Base-by-base conservation (phyloP, 2,329 filamentous ascomycete species). In the Neofusicoccum ribis region DNA sequence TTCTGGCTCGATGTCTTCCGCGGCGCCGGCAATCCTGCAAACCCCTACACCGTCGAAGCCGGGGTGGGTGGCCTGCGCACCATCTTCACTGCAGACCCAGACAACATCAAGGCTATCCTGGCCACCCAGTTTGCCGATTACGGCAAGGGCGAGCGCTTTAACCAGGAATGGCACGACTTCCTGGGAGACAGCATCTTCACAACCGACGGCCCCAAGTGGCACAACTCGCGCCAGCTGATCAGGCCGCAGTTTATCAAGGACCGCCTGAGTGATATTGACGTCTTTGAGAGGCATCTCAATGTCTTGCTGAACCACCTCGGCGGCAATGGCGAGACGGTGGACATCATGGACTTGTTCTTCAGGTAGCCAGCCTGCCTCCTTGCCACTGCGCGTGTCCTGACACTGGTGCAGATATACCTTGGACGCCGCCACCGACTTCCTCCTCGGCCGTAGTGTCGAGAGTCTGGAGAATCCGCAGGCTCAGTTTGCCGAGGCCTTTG, bases 81-180 rank as follows among this genome's bases (percentile, higher is more conserved):
- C 23, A 76, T 96, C 66, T 84, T 95, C 72, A 97, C 93, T 0
- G 86, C 86, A 5, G 92, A 97, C 70, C 90, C 91, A 0, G 92
- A 96, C 72, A 97, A 97, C 74, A 90, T 96, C 80, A 96, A 97
- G 77, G 91, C 93, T 5, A 84, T 97, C 23, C 82, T 97, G n/a
- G 91, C 93, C 0, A 90, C 89, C 1, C 92, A 97, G 73, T 97
- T 97, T 73, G 79, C 80, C 46, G 91, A 96, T 73, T 97, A 89
- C 73, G 93, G 93, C 71, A 93, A 97, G 75, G 92, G 93, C 6
- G 79, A 87, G 67, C 78, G 82, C 23, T 96, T 96, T 79, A 89
- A 93, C 71, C 70, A 77, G 8, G 89, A 93, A 60, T 96, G 90
- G 89, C 83, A 86, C 65, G 86, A 88, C 14, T 96, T 91, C 68